Percentiles rank a stretch among this genome's conserved stretches.
phyloP scores from a whole-genome alignment of 129 eudicot genomes.

The Chrysanthemum makinoi region DNA sequence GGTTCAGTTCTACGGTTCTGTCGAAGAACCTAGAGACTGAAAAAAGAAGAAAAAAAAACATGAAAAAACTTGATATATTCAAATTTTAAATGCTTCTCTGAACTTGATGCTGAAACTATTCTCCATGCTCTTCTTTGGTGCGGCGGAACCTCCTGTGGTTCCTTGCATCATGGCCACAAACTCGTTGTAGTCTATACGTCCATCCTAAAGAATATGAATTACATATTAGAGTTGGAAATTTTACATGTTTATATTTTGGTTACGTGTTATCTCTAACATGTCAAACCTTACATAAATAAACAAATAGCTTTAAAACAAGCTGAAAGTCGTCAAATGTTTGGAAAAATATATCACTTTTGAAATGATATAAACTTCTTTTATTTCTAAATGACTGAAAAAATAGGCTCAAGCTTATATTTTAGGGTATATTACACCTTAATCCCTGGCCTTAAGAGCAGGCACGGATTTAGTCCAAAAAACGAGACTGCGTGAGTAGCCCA shows the following conservation, averaged over 20 bases:
- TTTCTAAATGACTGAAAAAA: too few species aligned
- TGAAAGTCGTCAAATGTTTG: not conserved
- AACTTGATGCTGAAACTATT: conserved; percentile 72
- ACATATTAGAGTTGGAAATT: not conserved
- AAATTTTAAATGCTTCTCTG: conserved; percentile 61
- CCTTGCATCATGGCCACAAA: conserved; percentile 93
- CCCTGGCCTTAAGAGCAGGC: too few species aligned
- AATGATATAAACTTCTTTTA: too few species aligned
- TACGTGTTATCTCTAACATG: not conserved
- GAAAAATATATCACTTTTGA: too few species aligned
- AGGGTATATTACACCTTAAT: too few species aligned
- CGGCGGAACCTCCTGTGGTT: conserved; percentile 38
- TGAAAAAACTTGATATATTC: conserved; percentile 21
- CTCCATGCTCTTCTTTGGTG: conserved; percentile 57
- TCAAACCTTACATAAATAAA: not conserved
- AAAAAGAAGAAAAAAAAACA: conserved; percentile 12
- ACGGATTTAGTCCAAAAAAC: too few species aligned
- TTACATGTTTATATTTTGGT: not conserved
- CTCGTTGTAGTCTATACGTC: conserved; percentile 83
- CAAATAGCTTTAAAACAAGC: not conserved
- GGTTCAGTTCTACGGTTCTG: conserved; percentile 13
- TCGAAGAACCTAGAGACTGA: not conserved
- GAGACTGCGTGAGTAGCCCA: too few species aligned
- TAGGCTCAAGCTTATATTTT: too few species aligned
- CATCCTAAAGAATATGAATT: conserved; percentile 47